Evolutionary conservation across 345 rosid genomes (phyloP).

Genomic region (Aethionema arabicum): DNA sequence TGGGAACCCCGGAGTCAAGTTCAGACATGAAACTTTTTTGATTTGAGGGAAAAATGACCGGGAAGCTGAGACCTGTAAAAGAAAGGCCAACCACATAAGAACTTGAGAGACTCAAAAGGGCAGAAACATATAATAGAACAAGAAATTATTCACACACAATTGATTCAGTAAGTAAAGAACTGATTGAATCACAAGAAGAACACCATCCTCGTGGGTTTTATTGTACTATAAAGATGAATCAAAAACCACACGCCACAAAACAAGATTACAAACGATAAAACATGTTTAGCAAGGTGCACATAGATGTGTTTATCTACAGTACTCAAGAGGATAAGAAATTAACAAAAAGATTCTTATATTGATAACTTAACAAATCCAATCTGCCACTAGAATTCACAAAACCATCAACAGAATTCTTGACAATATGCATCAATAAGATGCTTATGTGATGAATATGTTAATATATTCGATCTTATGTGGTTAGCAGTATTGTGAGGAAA

Average conservation of each 20-base stretch:
- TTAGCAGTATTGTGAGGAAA: too few relatives aligned
- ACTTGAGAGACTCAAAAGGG: not conserved
- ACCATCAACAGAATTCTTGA: too few relatives aligned
- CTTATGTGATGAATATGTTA: too few relatives aligned
- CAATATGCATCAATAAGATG: too few relatives aligned
- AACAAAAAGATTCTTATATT: not conserved
- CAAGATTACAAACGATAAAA: not conserved
- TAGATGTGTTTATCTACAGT: not conserved
- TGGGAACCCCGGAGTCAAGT: slow-evolving; percentile 63
- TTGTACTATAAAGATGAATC: too few relatives aligned
- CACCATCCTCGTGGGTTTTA: not conserved
- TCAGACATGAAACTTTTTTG: slow-evolving; percentile 77
- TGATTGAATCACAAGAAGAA: not conserved
- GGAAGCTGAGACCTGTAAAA: slow-evolving; percentile 49
- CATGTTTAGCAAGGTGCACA: not conserved
- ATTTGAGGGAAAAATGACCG: slow-evolving; percentile 40
- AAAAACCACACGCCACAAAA: not conserved
- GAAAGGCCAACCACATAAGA: not conserved
- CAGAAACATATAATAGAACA: not conserved
- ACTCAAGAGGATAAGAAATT: not conserved
- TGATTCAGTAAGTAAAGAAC: not conserved
- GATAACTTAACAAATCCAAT: not conserved
- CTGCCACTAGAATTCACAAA: too few relatives aligned
- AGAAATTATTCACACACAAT: not conserved
- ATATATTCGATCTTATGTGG: too few relatives aligned